Conservation (phyloP, 2,329 filamentous ascomycete genomes). For the Ophiostoma sp. region DNA sequence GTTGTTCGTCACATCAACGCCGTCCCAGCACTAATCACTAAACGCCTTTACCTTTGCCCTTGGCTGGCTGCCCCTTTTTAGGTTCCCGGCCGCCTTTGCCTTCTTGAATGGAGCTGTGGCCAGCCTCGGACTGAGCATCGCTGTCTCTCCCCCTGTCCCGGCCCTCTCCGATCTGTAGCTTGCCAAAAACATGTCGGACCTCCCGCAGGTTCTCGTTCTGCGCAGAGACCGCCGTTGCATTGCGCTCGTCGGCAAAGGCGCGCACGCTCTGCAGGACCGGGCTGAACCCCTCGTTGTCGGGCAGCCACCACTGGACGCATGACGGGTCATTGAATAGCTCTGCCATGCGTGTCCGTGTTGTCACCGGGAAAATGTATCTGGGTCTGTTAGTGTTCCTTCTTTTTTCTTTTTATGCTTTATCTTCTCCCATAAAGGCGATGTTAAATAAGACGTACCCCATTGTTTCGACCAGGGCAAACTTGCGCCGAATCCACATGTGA, state of each 20-base stretch:
- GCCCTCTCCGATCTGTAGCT: conserved; percentile 45
- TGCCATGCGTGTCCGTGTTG: conserved; percentile 69
- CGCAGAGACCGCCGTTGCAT: conserved; percentile 51
- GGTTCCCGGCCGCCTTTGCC: neutral
- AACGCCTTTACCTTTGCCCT: conserved; percentile 8
- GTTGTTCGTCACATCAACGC: neutral
- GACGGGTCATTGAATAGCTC: conserved; percentile 67
- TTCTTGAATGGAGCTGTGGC: neutral
- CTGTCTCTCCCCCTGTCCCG: neutral
- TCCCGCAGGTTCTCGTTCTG: conserved; percentile 64
- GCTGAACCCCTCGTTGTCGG: conserved; percentile 70
- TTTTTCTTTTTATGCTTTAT: neutral
- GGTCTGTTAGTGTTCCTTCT: neutral
- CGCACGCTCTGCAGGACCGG: conserved; percentile 71
- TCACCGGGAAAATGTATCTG: conserved; percentile 68
- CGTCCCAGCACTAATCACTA: neutral
- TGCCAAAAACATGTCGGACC: conserved; percentile 67
- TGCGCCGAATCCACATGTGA: conserved; percentile 72
- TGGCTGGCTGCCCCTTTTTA: neutral
- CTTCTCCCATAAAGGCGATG: neutral
- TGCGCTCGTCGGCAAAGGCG: conserved; percentile 74
- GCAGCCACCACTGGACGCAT: conserved; percentile 82
- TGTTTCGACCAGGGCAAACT: conserved; percentile 69
- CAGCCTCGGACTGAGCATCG: neutral
- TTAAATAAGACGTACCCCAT: conserved; percentile 25